These are phyloP conservation scores for Trypanosoma vivax DNA, from an alignment of 208 protist species.

Conservation along the genomic window DNA sequence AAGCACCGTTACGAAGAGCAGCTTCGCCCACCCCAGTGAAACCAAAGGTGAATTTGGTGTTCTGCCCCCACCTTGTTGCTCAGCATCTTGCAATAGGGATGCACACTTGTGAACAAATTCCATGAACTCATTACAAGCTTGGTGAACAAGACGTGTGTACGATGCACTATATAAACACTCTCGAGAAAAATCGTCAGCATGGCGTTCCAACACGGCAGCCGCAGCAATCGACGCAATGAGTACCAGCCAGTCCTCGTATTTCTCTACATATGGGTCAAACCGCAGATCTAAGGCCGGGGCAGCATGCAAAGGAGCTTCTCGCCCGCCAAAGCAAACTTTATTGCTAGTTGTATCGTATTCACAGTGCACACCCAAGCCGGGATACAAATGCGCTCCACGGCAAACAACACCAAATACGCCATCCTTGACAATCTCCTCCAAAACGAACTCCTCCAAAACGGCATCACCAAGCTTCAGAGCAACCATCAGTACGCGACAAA, in stretches of 20 bases:
- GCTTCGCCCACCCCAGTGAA: slow-evolving; percentile 12
- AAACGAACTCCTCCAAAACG: slow-evolving; percentile 13
- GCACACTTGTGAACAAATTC: slow-evolving; percentile 8
- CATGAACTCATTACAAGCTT: slow-evolving; percentile 3
- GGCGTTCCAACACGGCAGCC: slow-evolving; percentile 14
- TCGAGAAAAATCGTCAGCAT: slow-evolving; percentile 8
- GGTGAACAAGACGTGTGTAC: slow-evolving; percentile 7
- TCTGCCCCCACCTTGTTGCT: no score
- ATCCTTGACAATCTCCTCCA: slow-evolving; percentile 15
- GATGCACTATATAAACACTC: not conserved
- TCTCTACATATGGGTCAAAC: slow-evolving; percentile 18
- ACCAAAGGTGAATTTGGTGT: not conserved
- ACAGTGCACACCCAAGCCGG: not conserved
- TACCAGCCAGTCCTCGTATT: slow-evolving; percentile 26
- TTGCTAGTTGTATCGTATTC: not conserved
- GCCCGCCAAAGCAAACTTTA: not conserved
- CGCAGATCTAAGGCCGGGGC: not conserved
- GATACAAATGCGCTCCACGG: not conserved
- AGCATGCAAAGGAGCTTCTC: not conserved
- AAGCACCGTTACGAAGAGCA: slow-evolving; percentile 21
- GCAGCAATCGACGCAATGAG: slow-evolving; percentile 18
- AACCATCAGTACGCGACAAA: slow-evolving; percentile 42
- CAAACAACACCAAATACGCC: slow-evolving; percentile 12
- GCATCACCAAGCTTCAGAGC: slow-evolving; percentile 17
- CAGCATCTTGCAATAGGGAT: not conserved